phyloP scores from a whole-genome alignment of 2,329 filamentous ascomycete genomes.

The Tolypocladium ophioglossoides region DNA sequence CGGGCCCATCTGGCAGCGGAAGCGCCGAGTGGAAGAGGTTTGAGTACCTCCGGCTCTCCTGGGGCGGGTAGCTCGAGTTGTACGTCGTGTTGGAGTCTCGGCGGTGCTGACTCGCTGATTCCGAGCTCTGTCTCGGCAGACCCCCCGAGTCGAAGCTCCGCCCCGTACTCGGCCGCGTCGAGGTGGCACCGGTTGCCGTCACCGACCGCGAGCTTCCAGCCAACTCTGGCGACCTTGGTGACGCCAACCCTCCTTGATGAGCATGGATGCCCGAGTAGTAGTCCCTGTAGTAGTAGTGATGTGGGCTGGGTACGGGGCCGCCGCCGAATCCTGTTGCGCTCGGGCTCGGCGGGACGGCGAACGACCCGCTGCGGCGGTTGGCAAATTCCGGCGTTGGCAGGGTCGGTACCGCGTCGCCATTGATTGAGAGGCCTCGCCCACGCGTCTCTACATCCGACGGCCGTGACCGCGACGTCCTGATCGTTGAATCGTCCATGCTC shows the following conservation, averaged over 20 bases:
- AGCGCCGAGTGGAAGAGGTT: constrained; percentile 81
- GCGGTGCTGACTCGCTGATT: constrained; percentile 33
- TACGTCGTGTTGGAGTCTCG: constrained; percentile 47
- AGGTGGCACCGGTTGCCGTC: constrained; percentile 24
- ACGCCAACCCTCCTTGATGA: constrained; percentile 45
- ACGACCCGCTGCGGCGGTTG: constrained; percentile 55
- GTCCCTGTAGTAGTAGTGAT: constrained; percentile 47
- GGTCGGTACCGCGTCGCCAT: constrained; percentile 51
- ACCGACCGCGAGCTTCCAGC: constrained; percentile 37
- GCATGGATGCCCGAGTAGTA: constrained; percentile 30
- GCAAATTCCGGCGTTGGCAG: constrained; percentile 57
- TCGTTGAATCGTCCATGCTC: constrained; percentile 40
- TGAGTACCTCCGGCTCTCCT: constrained; percentile 49
- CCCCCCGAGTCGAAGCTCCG: constrained; percentile 47
- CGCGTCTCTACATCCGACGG: constrained; percentile 40
- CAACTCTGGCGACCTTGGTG: constrained; percentile 44
- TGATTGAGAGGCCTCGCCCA: constrained; percentile 48
- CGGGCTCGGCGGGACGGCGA: constrained; percentile 47
- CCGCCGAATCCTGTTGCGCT: constrained; percentile 10
- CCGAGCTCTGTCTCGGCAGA: constrained; percentile 39
- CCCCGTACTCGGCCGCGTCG: constrained; percentile 46
- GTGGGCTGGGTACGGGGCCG: constrained; percentile 32
- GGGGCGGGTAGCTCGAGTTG: constrained; percentile 34
- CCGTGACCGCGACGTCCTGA: constrained; percentile 33
- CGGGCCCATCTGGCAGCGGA: constrained; percentile 60